Evolutionary conservation across 495 filamentous ascomycete genomes (phyloP), one percentile per base, ranked within the genome.

Genomic region (Haplographium delicatum): DNA sequence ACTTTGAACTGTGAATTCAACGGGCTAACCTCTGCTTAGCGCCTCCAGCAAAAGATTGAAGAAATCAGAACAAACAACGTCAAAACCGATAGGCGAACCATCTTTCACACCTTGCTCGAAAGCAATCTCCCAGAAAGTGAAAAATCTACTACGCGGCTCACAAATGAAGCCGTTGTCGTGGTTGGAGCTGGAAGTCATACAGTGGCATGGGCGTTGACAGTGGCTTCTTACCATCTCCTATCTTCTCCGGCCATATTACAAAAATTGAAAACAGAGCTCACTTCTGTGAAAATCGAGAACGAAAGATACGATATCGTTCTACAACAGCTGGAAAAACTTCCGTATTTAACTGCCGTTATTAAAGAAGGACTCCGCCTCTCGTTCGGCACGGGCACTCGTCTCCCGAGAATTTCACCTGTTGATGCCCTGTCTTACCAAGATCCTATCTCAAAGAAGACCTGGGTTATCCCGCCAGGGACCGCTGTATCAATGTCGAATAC

Each of bases 401-500:
- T 60, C 15, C 54, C 58, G 2, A 59, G 73, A 10, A 60, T 71
- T 20, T n/a, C n/a, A n/a, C n/a, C n/a, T n/a, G n/a, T n/a, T n/a
- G n/a, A n/a, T n/a, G n/a, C n/a, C n/a, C n/a, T n/a, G n/a, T n/a
- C n/a, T n/a, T 63, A 66, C 8, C 42, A 24, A 0, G 54, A 61
- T n/a, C 65, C 62, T 10, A 16, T 42, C 4, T 20, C 47, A 50
- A 57, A 61, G 62, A 62, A 62, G 33, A 13, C 4, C 3, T 68
- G 41, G 40, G 51, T 60, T 11, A 56, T 60, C 43, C 59, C 60
- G 0, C 39, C 51, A 15, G 61, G 70, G 27, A 71, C 67, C 0
- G 64, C 75, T 0, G 65, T 81, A 20, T 69, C 68, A 41, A 72
- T 74, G 61, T 70, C 70, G 2, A 63, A 65, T n/a, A 68, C 68